Base-by-base conservation (phyloP, 768 basidiomycete species). In the Butyriboletus loyo region DNA sequence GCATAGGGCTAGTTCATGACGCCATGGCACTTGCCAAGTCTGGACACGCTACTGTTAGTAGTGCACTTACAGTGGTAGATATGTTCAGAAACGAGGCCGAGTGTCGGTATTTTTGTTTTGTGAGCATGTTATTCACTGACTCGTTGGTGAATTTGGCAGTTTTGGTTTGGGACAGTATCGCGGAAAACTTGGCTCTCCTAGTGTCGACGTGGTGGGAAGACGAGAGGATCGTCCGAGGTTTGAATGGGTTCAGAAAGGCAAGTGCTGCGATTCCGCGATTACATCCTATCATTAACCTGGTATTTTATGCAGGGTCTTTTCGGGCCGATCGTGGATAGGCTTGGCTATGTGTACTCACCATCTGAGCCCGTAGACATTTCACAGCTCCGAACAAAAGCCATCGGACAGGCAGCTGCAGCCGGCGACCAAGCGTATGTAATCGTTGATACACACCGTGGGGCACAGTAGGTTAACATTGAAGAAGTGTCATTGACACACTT, bases 1-100 rank as follows among this genome's bases (percentile, higher is more conserved):
- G 92, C 22, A 86, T 98, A 60, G 95, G 95, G 17, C 76, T 99
- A 25, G 83, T 96, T 21, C 81, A 87, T 44, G 97, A 98, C 62
- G 78, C 86, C 1, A 77, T 88, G 63, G 86, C 86, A 1, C 79
- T 98, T 28, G 81, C 91, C 44, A 83, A 85, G 63, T 88, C 92
- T 19, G 94, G 94, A 4, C 81, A 89, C 61, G 75, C 84, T 43
- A 78, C 84, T 53, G 77, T 92, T 31, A 92, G 90, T 61, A 85
- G 84, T 55, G 82, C 86, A 1, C 76, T 99, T 59, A 82, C 80
- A 22, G 75, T 98, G 40, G 75, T 93, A 40, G 75, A 86, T 45
- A 77, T 79, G 40, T 74, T 95, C 59, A 79, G 78, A 57, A 72
- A 78, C 40, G 96, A 97, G 73, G 80, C 80, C 56, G 92, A 95